Conservation (phyloP, 768 basidiomycete species). For the Solioccasus polychromus region DNA sequence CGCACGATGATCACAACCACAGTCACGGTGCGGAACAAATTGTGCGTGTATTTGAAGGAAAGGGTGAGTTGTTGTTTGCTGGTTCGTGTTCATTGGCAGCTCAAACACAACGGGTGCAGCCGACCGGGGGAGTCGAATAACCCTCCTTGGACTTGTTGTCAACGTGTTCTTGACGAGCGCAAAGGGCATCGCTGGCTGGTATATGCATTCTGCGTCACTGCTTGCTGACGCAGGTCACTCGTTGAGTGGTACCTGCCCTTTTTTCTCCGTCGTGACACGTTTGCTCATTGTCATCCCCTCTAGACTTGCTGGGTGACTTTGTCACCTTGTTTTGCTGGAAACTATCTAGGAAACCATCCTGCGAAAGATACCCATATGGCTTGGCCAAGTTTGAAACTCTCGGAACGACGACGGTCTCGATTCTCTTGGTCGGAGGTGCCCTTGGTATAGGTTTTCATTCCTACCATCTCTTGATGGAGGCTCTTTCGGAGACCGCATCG, state of each 20-base stretch:
- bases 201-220: constrained; percentile 85
- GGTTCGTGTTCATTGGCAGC: not conserved
- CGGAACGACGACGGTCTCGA: constrained; percentile 86
- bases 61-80: constrained; percentile 42
- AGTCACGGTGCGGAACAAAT: constrained; percentile 63
- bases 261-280: not conserved
- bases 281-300: constrained; percentile 6
- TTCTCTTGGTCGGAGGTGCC: constrained; percentile 82
- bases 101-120: constrained; percentile 38
- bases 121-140: constrained; percentile 81
- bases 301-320: constrained; percentile 86
- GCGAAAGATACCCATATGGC: constrained; percentile 78
- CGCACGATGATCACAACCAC: constrained; percentile 58
- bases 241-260: constrained; percentile 62
- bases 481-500: constrained; percentile 64
- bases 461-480: constrained; percentile 74
- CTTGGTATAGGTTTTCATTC: constrained; percentile 89
- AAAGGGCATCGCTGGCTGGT: constrained; percentile 89
- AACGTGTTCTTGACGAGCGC: constrained; percentile 79
- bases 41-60: constrained; percentile 62
- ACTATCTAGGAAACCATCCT: constrained; percentile 78
- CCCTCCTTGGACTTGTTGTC: constrained; percentile 76
- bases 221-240: constrained; percentile 95
- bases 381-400: constrained; percentile 95
- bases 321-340: constrained; percentile 89